Percentiles rank a stretch among this genome's conserved stretches.
Conservation (phyloP, 768 basidiomycete genomes). For the Hemileccinum rubropunctum region DNA sequence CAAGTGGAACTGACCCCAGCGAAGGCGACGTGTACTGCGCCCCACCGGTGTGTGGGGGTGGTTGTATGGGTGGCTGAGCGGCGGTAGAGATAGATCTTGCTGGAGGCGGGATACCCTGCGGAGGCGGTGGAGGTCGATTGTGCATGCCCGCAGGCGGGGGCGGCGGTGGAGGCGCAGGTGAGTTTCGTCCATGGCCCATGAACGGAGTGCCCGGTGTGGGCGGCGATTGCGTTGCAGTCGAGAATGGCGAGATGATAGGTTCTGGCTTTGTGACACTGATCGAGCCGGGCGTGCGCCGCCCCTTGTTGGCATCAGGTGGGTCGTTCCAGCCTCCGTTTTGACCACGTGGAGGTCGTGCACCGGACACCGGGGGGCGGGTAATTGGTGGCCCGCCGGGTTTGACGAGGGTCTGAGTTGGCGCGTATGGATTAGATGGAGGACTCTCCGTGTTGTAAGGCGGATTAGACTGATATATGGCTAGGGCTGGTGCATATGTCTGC, state of each 20-base stretch:
- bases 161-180: slow-evolving; percentile 44
- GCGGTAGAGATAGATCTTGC: slow-evolving; percentile 24
- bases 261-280: slow-evolving; percentile 51
- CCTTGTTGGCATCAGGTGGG: slow-evolving; percentile 50
- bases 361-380: slow-evolving; percentile 41
- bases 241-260: slow-evolving; percentile 88
- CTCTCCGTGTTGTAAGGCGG: neutral
- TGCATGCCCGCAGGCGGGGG: slow-evolving; percentile 48
- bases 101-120: slow-evolving; percentile 37
- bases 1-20: slow-evolving; percentile 25
- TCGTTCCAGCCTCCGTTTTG: slow-evolving; percentile 93
- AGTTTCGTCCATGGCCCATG: slow-evolving; percentile 36
- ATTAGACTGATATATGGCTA: slow-evolving; percentile 12
- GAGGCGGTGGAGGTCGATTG: slow-evolving; percentile 46
- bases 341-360: slow-evolving; percentile 57
- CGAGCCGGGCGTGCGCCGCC: slow-evolving; percentile 52
- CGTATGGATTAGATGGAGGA: slow-evolving; percentile 3
- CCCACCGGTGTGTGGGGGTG: slow-evolving; percentile 34
- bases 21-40: slow-evolving; percentile 31
- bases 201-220: slow-evolving; percentile 52
- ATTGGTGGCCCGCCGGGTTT: slow-evolving; percentile 42
- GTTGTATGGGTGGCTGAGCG: slow-evolving; percentile 40
- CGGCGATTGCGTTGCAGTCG: slow-evolving; percentile 50
- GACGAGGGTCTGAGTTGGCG: slow-evolving; percentile 27
- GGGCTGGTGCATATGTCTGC: slow-evolving; percentile 34